Conservation (phyloP, 768 basidiomycete species). For the Mycena galopus region DNA sequence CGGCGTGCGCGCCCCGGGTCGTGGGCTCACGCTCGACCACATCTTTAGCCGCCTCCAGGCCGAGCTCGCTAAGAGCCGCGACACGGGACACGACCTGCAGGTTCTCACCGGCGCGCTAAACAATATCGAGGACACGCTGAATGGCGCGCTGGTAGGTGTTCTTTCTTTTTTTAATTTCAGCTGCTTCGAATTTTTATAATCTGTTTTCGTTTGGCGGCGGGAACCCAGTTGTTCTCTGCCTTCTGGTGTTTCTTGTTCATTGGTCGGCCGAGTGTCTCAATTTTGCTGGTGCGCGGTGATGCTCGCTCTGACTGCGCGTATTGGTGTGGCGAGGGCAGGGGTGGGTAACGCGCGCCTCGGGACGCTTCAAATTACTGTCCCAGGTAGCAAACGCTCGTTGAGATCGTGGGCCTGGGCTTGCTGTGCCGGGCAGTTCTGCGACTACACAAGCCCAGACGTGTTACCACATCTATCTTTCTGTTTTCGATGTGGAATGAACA, state of each 20-base stretch:
- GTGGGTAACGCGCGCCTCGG: too few relatives aligned
- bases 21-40: constrained; percentile 92
- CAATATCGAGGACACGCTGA: constrained; percentile 93
- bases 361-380: too few relatives aligned
- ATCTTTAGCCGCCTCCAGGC: constrained; percentile 90
- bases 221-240: too few relatives aligned
- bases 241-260: too few relatives aligned
- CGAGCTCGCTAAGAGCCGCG: constrained; percentile 94
- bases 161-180: not conserved
- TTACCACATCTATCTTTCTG: not conserved
- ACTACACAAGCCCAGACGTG: too few relatives aligned
- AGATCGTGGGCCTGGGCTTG: too few relatives aligned
- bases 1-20: constrained; percentile 72
- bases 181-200: not conserved
- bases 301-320: too few relatives aligned
- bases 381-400: too few relatives aligned
- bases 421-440: too few relatives aligned
- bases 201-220: not conserved
- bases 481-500: not conserved
- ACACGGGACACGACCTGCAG: constrained; percentile 90
- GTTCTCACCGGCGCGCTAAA: constrained; percentile 81
- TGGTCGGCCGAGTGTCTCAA: too few relatives aligned
- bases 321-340: too few relatives aligned
- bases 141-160: constrained; percentile 78
- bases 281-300: too few relatives aligned